A percentile compares a stretch with the other conserved stretches of the same genome.
Evolutionary conservation across 352 stramenopile species (phyloP).

Genomic region (Peronospora farinosa): DNA sequence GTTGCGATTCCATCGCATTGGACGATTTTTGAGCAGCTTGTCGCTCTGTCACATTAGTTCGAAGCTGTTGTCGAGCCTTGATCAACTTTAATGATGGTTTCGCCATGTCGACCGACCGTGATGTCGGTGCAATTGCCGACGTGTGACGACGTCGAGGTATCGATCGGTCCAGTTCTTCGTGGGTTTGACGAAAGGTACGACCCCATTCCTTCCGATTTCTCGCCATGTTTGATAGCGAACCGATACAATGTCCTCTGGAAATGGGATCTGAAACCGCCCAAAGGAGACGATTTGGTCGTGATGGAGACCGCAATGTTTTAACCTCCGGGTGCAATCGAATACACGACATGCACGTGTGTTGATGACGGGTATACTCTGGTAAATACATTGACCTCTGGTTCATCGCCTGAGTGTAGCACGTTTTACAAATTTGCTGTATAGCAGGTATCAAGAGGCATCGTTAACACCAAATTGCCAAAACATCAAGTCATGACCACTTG

Average conservation of each 20-base stretch:
- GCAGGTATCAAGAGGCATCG: conserved; percentile 3
- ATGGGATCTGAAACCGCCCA: conserved; percentile 13
- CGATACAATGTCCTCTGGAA: conserved; percentile 13
- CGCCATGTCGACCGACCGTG: conserved; percentile 1
- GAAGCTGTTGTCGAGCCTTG: conserved; percentile 12
- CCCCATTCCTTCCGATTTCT: conserved; percentile 6
- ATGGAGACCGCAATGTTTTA: conserved; percentile 5
- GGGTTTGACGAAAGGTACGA: not conserved
- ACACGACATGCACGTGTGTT: conserved; percentile 24
- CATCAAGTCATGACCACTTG: not conserved
- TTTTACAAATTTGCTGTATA: conserved; percentile 22
- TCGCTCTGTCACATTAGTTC: conserved; percentile 11
- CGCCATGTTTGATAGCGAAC: conserved; percentile 12
- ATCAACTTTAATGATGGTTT: conserved; percentile 3
- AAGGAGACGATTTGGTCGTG: conserved; percentile 5
- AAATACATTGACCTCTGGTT: conserved; percentile 5
- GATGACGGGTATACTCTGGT: conserved; percentile 11
- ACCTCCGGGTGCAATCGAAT: conserved; percentile 12
- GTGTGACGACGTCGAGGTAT: conserved; percentile 12
- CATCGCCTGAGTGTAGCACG: conserved; percentile 15
- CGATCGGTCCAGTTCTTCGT: conserved; percentile 9
- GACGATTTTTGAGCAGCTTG: conserved; percentile 4
- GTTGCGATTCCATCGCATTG: conserved; percentile 11
- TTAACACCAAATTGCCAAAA: not conserved
- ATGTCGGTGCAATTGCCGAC: conserved; percentile 12